These are phyloP conservation scores for Sordariomycetes sp. DNA, from an alignment of 2,329 filamentous ascomycete genomes.

Conservation along the genomic window DNA sequence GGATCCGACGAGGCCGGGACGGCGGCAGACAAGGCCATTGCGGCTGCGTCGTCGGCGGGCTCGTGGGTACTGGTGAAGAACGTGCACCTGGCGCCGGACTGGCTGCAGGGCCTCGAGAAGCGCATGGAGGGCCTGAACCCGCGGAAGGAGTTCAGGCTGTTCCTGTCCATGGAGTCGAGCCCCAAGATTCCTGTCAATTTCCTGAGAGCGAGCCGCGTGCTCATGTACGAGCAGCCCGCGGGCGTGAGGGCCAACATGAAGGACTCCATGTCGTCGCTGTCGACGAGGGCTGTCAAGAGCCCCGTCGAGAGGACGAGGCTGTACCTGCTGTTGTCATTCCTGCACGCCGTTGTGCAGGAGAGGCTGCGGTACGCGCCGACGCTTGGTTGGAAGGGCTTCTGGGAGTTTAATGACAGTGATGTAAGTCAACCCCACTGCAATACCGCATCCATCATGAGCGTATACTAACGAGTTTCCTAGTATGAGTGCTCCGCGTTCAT, in stretches of 20 bases:
- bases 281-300: conserved; percentile 60
- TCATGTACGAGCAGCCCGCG: conserved; percentile 97
- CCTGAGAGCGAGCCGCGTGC: conserved; percentile 78
- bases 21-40: conserved; percentile 90
- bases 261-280: conserved; percentile 78
- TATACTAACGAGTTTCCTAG: conserved; percentile 27
- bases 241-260: conserved; percentile 98
- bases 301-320: conserved; percentile 85
- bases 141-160: conserved; percentile 82
- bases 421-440: conserved; percentile 42
- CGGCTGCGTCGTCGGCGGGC: conserved; percentile 78
- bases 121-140: conserved; percentile 91
- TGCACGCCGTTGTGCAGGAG: conserved; percentile 94
- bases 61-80: conserved; percentile 99
- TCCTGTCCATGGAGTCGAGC: conserved; percentile 96
- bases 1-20: conserved; percentile 90
- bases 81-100: conserved; percentile 88
- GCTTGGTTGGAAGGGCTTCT: conserved; percentile 96
- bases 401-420: conserved; percentile 99
- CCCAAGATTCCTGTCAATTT: conserved; percentile 95
- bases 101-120: conserved; percentile 96
- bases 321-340: conserved; percentile 82
- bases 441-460: neutral
- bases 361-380: conserved; percentile 85
- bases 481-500: conserved; percentile 97